Evolutionary conservation across 306 rosid genomes (phyloP), one percentile per base, ranked within the genome.

Genomic region (Lathyrus sativus): DNA sequence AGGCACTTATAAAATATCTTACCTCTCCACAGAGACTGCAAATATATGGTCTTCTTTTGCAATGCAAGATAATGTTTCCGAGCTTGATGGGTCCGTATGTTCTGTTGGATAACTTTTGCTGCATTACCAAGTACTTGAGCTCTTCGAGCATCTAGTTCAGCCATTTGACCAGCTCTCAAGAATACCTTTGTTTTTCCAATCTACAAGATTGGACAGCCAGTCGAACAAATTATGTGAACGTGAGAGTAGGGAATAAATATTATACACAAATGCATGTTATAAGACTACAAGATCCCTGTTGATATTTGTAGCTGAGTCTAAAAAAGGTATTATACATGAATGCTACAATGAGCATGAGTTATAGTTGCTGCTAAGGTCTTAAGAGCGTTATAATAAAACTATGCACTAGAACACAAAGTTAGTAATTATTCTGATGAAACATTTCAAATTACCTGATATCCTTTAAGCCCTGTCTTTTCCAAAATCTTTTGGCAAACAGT

Each of bases 141-240:
- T 82, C 97, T 87, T 51, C 74, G 71, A 71, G 96, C 96, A 76
- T 91, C 99, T 70, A 95, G 76, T 84, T 95, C 97, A 56, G 99
- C 99, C 96, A 95, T 95, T 85, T 95, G 99, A 79, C 99, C 99
- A 54, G 97, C 99, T 72, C 99, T 91, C 57, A 95, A 76, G 83
- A 95, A 95, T 62, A 95, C 81, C 82, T 95, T 95, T 75, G 97
- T 95, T 83, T 83, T 88, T 75, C 99, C 99, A 81, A 95, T 83
- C 99, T 95, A 87, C 80, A 80, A 73, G 38, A 78, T 71, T 76
- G 71, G 74, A 65, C 44, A 44, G 56, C 50, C 70, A 79, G 60
- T 37, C 46, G 73, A 73, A 75, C 54, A 68, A 70, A 71, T 69
- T 35, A 50, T 78, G 45, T 55, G 68, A 57, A 51, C 76, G 63